Conservation (phyloP, 192 early-diverging fungal genomes). For the Backusella luteola region DNA sequence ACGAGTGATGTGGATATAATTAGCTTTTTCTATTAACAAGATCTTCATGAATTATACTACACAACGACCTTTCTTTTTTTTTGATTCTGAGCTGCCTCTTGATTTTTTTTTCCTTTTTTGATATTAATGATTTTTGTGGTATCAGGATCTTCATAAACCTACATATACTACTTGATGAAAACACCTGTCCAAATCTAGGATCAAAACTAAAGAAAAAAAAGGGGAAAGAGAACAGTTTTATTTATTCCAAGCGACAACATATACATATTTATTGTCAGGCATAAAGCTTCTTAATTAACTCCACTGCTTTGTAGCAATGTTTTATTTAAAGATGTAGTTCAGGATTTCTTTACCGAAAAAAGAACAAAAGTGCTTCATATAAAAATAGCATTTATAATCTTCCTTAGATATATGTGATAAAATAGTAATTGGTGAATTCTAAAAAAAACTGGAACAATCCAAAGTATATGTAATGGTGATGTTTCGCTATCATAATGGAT, state of each 20-base stretch:
- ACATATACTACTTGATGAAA: background rate
- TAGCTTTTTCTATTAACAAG: background rate
- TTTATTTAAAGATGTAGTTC: background rate
- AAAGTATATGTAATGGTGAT: background rate
- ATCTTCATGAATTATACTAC: background rate
- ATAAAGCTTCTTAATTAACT: background rate
- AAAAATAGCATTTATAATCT: background rate
- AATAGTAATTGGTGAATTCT: background rate
- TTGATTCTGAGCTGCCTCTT: too few species aligned
- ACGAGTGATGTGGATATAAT: background rate
- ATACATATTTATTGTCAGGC: background rate
- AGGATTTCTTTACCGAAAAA: background rate
- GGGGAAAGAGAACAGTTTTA: background rate
- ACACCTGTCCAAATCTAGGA: background rate
- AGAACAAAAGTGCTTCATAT: background rate
- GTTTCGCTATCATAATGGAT: background rate
- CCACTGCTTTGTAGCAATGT: background rate
- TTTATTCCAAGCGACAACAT: background rate
- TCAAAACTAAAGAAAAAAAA: background rate
- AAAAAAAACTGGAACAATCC: background rate
- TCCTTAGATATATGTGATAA: background rate
- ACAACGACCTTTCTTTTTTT: background rate
- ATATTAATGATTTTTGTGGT: background rate
- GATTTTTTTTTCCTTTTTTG: background rate
- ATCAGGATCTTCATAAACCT: background rate